phyloP scores from a whole-genome alignment of 345 rosid genomes.

The Luvunga scandens region DNA sequence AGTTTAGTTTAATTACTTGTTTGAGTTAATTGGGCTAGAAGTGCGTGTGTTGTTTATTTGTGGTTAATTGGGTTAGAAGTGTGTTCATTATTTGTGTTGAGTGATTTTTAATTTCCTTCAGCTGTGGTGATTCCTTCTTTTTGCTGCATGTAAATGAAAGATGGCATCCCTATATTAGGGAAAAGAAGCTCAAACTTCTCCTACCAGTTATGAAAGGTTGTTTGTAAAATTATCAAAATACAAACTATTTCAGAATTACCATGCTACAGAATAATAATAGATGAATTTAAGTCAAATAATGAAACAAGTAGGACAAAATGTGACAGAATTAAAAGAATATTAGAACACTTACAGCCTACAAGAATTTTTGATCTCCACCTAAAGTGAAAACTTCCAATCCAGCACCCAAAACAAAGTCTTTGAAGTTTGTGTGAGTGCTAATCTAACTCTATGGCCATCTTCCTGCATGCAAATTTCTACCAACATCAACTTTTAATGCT shows the following conservation, averaged over 20 bases:
- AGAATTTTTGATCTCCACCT: constrained; percentile 76
- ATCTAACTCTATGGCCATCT: constrained; percentile 64
- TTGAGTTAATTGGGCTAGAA: too few species aligned
- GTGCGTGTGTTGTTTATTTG: too few species aligned
- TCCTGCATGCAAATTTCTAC: constrained; percentile 37
- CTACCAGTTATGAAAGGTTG: not conserved
- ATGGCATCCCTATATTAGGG: not conserved
- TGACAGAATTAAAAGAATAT: not conserved
- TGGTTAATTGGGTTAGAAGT: not conserved
- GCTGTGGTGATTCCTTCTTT: not conserved
- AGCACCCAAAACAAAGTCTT: constrained; percentile 59
- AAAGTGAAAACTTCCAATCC: constrained; percentile 65
- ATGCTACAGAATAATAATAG: not conserved
- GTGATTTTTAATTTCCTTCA: too few species aligned
- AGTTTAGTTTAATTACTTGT: not conserved
- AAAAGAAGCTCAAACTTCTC: not conserved
- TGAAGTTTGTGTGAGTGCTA: constrained; percentile 64
- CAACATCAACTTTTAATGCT: not conserved
- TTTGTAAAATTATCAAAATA: not conserved
- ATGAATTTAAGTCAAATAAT: not conserved
- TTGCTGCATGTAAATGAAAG: not conserved
- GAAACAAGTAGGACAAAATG: not conserved
- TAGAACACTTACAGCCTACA: constrained; percentile 52
- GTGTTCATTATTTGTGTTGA: not conserved
- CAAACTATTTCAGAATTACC: not conserved